Percentiles rank a stretch among this genome's conserved stretches.
phyloP scores from a whole-genome alignment of 2,329 filamentous ascomycete species.

The Penicillium brasilianum region DNA sequence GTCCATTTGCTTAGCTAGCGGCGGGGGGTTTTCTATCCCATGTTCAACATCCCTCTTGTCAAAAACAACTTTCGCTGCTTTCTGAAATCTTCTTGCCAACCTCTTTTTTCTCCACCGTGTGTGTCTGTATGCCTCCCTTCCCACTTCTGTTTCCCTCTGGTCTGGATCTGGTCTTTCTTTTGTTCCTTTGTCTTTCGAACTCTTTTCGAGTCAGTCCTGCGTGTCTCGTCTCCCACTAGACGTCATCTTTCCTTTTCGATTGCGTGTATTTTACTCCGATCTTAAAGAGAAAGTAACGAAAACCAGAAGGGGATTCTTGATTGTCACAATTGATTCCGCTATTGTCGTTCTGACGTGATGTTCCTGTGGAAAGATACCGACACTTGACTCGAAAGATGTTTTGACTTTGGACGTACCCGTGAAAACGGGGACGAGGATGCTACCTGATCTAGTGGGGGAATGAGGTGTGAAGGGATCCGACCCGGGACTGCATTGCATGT shows the following conservation, averaged over 20 bases:
- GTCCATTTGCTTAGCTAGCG: constrained; percentile 42
- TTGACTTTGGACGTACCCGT: not conserved
- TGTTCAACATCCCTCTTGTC: constrained; percentile 20
- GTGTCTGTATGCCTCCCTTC: constrained; percentile 10
- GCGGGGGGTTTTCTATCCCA: constrained; percentile 32
- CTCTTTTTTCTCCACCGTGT: constrained; percentile 7
- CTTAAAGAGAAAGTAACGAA: constrained; percentile 36
- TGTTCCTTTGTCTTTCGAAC: constrained; percentile 33
- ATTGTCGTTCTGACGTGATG: constrained; percentile 11
- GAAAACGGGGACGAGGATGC: not conserved
- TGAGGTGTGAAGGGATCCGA: not conserved
- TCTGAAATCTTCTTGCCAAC: constrained; percentile 16
- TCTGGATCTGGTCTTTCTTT: constrained; percentile 29
- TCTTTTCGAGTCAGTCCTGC: constrained; percentile 13
- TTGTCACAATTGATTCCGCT: constrained; percentile 17
- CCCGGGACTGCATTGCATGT: not conserved
- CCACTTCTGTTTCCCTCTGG: constrained; percentile 11
- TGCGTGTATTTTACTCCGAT: constrained; percentile 49
- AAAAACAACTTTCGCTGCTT: constrained; percentile 20
- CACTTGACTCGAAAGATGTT: too few relatives aligned
- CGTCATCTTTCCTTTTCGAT: constrained; percentile 43
- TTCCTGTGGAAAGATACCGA: not conserved
- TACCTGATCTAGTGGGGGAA: constrained; percentile 7
- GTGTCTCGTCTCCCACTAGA: constrained; percentile 18
- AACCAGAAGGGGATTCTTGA: constrained; percentile 32